These are phyloP conservation scores for Tillandsia fasciculata DNA, from an alignment of 176 grass and related monocot genomes.

Conservation along the genomic window DNA sequence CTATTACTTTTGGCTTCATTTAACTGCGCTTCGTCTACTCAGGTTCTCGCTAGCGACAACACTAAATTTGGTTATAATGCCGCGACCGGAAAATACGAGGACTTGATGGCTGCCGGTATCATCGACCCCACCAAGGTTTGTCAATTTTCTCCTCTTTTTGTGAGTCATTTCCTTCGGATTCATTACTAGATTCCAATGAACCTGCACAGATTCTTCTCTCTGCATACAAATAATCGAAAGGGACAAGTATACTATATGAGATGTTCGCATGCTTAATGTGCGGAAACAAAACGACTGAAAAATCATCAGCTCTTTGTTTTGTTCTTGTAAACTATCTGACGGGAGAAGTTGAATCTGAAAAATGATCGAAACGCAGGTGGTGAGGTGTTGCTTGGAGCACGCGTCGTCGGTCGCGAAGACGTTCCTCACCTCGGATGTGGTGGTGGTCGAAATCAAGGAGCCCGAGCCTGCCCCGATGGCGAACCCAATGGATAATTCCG, in stretches of 20 bases:
- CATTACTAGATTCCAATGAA: too few relatives aligned
- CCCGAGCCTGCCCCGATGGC: constrained; percentile 36
- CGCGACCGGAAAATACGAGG: constrained; percentile 85
- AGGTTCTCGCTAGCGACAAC: constrained; percentile 83
- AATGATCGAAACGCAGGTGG: constrained; percentile 35
- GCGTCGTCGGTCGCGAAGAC: constrained; percentile 76
- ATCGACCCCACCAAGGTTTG: constrained; percentile 97
- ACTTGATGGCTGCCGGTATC: constrained; percentile 98
- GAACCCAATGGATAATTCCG: constrained; percentile 89
- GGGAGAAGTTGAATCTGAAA: too few relatives aligned
- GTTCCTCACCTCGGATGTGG: constrained; percentile 81
- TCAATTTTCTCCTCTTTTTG: background rate
- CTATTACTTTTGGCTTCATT: background rate
- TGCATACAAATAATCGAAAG: too few relatives aligned
- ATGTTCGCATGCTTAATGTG: too few relatives aligned
- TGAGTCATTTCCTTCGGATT: background rate
- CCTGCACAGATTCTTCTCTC: too few relatives aligned
- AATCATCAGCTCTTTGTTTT: too few relatives aligned
- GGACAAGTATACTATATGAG: too few relatives aligned
- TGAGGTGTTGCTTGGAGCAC: constrained; percentile 95
- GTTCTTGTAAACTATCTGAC: too few relatives aligned
- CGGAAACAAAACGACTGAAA: too few relatives aligned
- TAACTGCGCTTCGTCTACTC: constrained; percentile 3
- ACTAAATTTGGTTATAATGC: constrained; percentile 88
- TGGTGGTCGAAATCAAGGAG: constrained; percentile 90